These are phyloP conservation scores for Zygnema circumcarinatum DNA, from an alignment of 139 green algal species.

Conservation along the genomic window DNA sequence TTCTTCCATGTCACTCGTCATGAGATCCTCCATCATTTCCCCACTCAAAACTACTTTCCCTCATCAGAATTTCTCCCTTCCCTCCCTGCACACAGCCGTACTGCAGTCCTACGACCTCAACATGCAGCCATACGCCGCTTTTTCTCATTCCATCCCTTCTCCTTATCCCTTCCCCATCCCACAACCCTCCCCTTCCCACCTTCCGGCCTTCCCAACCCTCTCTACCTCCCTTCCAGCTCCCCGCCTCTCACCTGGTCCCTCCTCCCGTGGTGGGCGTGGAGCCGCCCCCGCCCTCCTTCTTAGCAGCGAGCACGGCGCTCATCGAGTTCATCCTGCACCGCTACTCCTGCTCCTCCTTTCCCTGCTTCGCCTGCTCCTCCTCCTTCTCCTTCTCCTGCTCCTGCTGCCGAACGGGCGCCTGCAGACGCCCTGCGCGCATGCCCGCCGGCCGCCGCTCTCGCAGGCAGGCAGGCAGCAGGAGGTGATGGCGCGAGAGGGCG, in stretches of 20 bases:
- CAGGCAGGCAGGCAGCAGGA: neutral
- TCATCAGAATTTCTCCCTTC: neutral
- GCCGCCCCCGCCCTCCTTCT: neutral
- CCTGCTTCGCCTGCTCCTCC: too few relatives aligned
- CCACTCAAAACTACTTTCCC: neutral
- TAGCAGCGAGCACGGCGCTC: neutral
- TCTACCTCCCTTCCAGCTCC: too few relatives aligned
- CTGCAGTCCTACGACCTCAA: too few relatives aligned
- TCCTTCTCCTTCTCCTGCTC: too few relatives aligned
- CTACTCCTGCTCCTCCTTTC: neutral
- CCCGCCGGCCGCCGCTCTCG: neutral
- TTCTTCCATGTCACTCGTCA: neutral
- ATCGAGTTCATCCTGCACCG: constrained; percentile 4
- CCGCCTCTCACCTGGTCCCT: neutral
- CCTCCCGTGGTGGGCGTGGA: neutral
- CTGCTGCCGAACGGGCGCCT: neutral
- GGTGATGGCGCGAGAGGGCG: neutral
- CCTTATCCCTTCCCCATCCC: neutral
- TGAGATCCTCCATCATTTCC: neutral
- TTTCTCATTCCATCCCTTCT: neutral
- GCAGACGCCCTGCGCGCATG: neutral
- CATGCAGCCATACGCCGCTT: neutral
- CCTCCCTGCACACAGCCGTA: neutral
- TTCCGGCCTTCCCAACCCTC: neutral
- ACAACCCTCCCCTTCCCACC: neutral